A percentile compares a stretch with the other conserved stretches of the same genome.
phyloP scores from a whole-genome alignment of 345 rosid genomes.

The Eutrema yunnanense region DNA sequence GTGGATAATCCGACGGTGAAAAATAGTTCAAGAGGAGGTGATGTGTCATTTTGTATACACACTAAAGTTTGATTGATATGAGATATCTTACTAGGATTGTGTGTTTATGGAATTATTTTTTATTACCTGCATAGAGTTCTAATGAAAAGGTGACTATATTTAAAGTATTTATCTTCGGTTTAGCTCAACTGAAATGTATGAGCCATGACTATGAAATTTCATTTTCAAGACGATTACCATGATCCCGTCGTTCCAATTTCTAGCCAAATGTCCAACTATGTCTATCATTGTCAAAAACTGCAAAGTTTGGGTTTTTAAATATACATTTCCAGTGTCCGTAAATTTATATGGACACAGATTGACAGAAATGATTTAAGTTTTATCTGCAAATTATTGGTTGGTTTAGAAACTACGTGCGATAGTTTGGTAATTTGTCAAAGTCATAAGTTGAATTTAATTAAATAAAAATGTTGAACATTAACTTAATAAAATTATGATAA shows the following conservation, averaged over 20 bases:
- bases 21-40: not conserved
- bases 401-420: not conserved
- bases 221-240: not conserved
- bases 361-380: not conserved
- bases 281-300: not conserved
- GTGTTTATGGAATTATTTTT: not conserved
- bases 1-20: not conserved
- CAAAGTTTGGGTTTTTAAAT: not conserved
- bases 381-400: slow-evolving; percentile 9
- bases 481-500: not conserved
- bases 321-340: not conserved
- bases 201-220: not conserved
- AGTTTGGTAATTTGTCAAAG: slow-evolving; percentile 5
- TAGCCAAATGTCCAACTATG: not conserved
- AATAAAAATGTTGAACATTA: not conserved
- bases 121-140: not conserved
- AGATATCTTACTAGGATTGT: not conserved
- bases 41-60: not conserved
- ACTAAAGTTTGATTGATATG: not conserved
- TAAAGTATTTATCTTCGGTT: not conserved
- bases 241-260: not conserved
- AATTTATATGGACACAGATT: not conserved
- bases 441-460: not conserved
- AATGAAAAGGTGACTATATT: not conserved
- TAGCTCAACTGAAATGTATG: not conserved